Base-by-base conservation (phyloP, 371 early-diverging fungal genomes). In the Saksenaea oblongispora region DNA sequence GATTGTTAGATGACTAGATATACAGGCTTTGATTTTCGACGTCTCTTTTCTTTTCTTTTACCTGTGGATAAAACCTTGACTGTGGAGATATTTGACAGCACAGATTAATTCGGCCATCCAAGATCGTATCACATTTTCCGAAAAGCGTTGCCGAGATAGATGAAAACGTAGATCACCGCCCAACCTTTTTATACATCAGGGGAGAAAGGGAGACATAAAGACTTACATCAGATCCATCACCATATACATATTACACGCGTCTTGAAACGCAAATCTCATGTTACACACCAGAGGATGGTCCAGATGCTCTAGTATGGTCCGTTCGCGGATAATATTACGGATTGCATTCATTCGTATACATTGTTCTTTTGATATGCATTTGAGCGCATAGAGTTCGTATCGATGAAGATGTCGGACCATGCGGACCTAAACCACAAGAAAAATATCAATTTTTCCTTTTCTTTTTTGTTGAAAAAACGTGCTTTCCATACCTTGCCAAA, bases 131-230 rank as follows among this genome's bases (percentile, higher is more conserved):
- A 80, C 78, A 54, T 81, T 80, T 72, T 93, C 92, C 22, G 81
- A 76, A 63, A 89, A 80, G 15, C 68, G 65, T 34, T 84, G 78
- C 26, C 83, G 74, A 47, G 85, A 79, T 26, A 91, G 61, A 69
- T 92, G 91, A 63, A 86, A 91, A n/a, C 91, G 79, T 54, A 93
- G 66, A 70, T 93, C 94, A 7, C 93, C 92, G 34, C 91, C 93
- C 61, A 86, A 77, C 88, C 86, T 84, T 65, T 13, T n/a, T 14
- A n/a, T 5, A 2, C 39, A 39, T 39, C 11, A 14, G 3, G n/a
- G 39, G 11, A 3, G 11, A 39, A n/a, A n/a, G 11, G 39, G 39
- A 39, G 11, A 17, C 42, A 53, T n/a, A 36, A 54, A 56, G 34
- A 54, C 63, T 39, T 72, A 83, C 91, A 91, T 91, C 51, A 91